Evolutionary conservation across 1,284 basidiomycete genomes (phyloP).

Genomic region (Cryptococcus maquisensis): DNA sequence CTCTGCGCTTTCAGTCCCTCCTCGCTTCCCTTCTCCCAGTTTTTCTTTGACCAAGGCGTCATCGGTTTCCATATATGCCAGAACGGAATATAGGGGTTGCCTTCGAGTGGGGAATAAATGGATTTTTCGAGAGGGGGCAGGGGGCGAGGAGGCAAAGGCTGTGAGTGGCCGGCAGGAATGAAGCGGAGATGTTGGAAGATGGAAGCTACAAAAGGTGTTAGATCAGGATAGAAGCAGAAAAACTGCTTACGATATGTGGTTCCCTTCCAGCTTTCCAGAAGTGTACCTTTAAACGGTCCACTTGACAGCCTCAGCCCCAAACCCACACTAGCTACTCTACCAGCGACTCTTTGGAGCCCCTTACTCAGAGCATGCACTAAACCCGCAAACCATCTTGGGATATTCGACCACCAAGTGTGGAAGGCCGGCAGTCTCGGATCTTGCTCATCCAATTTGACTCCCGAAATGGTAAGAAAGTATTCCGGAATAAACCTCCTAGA

Average conservation of each 20-base stretch:
- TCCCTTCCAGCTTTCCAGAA: slow-evolving; percentile 19
- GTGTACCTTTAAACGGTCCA: slow-evolving; percentile 8
- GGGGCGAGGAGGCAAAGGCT: slow-evolving; percentile 43
- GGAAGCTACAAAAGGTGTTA: slow-evolving; percentile 51
- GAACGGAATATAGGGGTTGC: slow-evolving; percentile 74
- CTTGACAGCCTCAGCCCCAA: slow-evolving; percentile 4
- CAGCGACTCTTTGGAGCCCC: background rate
- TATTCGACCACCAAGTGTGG: slow-evolving; percentile 27
- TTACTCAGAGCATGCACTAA: slow-evolving; percentile 1
- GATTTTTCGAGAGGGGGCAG: slow-evolving; percentile 13
- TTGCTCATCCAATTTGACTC: slow-evolving; percentile 3
- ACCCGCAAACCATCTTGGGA: slow-evolving; percentile 17
- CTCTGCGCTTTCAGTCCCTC: slow-evolving; percentile 55
- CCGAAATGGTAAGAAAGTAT: slow-evolving; percentile 21
- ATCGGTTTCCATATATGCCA: slow-evolving; percentile 90
- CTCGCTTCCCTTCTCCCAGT: slow-evolving; percentile 43
- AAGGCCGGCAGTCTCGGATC: slow-evolving; percentile 18
- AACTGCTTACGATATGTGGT: slow-evolving; percentile 28
- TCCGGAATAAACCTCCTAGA: slow-evolving; percentile 39
- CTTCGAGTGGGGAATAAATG: slow-evolving; percentile 25
- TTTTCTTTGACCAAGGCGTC: slow-evolving; percentile 57
- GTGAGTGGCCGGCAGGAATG: slow-evolving; percentile 60
- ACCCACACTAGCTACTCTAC: slow-evolving; percentile 7
- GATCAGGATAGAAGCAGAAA: background rate
- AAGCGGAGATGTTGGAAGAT: slow-evolving; percentile 71